Evolutionary conservation across 495 filamentous ascomycete species (phyloP).

Genomic region (Venustampulla echinocandica): DNA sequence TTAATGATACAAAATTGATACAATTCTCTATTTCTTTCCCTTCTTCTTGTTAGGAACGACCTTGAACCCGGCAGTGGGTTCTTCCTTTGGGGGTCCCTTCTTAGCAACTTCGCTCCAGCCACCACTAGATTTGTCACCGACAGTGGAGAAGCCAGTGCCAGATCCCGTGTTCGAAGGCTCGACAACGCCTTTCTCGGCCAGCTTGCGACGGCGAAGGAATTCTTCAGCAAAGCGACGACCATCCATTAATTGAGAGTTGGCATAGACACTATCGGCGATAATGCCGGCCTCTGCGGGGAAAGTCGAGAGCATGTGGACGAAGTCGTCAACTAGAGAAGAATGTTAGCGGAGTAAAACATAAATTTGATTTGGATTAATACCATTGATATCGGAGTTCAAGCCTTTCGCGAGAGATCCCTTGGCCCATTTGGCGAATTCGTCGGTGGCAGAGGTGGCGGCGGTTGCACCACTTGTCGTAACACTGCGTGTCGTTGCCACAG

Average conservation of each 20-base stretch:
- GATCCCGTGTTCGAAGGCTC: constrained; percentile 46
- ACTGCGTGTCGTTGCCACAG: constrained; percentile 14
- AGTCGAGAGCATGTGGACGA: constrained; percentile 62
- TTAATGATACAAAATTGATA: constrained; percentile 23
- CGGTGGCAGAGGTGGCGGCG: constrained; percentile 52
- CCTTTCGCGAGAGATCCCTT: constrained; percentile 58
- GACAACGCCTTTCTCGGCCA: constrained; percentile 81
- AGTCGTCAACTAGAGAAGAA: constrained; percentile 58
- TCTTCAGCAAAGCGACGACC: constrained; percentile 89
- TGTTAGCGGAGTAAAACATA: constrained; percentile 20
- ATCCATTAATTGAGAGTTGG: constrained; percentile 75
- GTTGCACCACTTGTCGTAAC: constrained; percentile 28
- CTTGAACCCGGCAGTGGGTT: constrained; percentile 62
- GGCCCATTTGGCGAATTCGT: constrained; percentile 93
- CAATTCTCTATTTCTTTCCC: constrained; percentile 56
- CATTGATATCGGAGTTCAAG: constrained; percentile 51
- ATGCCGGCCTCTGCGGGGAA: constrained; percentile 71
- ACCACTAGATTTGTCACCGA: constrained; percentile 41
- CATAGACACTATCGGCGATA: constrained; percentile 83
- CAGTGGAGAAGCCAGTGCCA: constrained; percentile 34
- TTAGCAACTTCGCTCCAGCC: constrained; percentile 98
- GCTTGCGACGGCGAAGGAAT: constrained; percentile 83
- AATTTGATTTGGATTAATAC: constrained; percentile 21
- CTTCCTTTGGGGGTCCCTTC: constrained; percentile 52
- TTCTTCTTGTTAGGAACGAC: constrained; percentile 91